These are phyloP conservation scores for Cladosporium cucumerinum DNA, from an alignment of 2,329 filamentous ascomycete genomes.

Conservation along the genomic window DNA sequence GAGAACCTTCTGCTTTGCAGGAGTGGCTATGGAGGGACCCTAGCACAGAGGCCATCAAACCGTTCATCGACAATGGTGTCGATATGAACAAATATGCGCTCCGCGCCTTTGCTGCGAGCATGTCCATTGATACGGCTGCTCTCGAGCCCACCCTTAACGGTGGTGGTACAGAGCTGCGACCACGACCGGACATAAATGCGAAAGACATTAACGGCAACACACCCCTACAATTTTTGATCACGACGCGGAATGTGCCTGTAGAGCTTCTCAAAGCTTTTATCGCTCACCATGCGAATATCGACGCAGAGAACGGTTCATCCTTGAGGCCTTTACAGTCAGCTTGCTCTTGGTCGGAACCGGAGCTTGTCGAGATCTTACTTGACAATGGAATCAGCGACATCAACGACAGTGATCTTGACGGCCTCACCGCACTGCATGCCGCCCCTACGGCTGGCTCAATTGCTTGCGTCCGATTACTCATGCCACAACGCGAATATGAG, in stretches of 20 bases:
- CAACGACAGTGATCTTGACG: slow-evolving; percentile 19
- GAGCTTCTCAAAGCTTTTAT: slow-evolving; percentile 20
- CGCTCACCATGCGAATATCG: slow-evolving; percentile 17
- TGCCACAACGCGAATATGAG: slow-evolving; percentile 17
- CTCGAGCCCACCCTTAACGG: slow-evolving; percentile 15
- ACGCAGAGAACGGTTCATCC: slow-evolving; percentile 21
- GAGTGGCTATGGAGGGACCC: slow-evolving; percentile 5
- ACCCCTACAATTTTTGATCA: slow-evolving; percentile 18
- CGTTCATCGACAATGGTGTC: slow-evolving; percentile 16
- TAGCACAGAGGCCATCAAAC: slow-evolving; percentile 7
- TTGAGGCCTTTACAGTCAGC: slow-evolving; percentile 20
- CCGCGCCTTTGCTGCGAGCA: slow-evolving; percentile 15
- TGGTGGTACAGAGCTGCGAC: background rate
- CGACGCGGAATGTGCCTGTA: slow-evolving; percentile 15
- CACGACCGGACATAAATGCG: slow-evolving; percentile 19
- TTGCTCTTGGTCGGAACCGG: slow-evolving; percentile 14
- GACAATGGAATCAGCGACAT: slow-evolving; percentile 18
- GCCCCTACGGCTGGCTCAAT: slow-evolving; percentile 16
- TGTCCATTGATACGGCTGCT: slow-evolving; percentile 11
- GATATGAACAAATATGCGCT: slow-evolving; percentile 10
- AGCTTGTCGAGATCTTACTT: slow-evolving; percentile 16
- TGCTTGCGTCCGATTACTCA: slow-evolving; percentile 19
- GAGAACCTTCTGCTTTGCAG: background rate
- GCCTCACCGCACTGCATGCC: slow-evolving; percentile 18
- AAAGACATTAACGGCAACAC: slow-evolving; percentile 16